Evolutionary conservation across 2,329 filamentous ascomycete genomes (phyloP).

Genomic region (Aspergillus japonicus): DNA sequence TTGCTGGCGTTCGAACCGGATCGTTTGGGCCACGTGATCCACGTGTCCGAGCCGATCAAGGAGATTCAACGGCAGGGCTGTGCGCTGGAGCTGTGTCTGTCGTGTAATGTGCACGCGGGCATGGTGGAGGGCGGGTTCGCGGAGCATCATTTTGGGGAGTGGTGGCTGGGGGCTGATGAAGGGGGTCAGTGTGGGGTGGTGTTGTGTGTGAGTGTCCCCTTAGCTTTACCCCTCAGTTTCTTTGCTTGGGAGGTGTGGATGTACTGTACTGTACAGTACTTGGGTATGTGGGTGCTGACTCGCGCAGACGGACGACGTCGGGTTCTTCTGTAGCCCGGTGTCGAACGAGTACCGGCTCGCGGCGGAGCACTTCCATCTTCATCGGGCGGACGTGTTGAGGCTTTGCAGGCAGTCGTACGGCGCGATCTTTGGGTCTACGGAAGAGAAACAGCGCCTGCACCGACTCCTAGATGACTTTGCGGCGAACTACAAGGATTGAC

Average conservation of each 20-base stretch:
- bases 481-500: slow-evolving; percentile 9
- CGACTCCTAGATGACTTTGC: slow-evolving; percentile 25
- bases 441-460: slow-evolving; percentile 51
- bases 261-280: no score
- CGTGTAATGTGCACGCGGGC: slow-evolving; percentile 75
- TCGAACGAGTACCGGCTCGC: slow-evolving; percentile 77
- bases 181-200: slow-evolving; percentile 54
- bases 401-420: slow-evolving; percentile 63
- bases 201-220: slow-evolving; percentile 60
- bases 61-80: slow-evolving; percentile 57
- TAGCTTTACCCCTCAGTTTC: background rate
- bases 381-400: slow-evolving; percentile 47
- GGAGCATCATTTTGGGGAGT: slow-evolving; percentile 76
- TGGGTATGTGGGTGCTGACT: slow-evolving; percentile 16
- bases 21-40: slow-evolving; percentile 75
- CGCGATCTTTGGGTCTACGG: slow-evolving; percentile 64
- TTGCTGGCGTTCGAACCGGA: slow-evolving; percentile 66
- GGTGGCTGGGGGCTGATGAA: slow-evolving; percentile 54
- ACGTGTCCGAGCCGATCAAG: slow-evolving; percentile 63
- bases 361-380: slow-evolving; percentile 66
- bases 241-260: no score
- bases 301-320: slow-evolving; percentile 74
- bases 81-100: slow-evolving; percentile 74
- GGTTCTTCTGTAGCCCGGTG: slow-evolving; percentile 72
- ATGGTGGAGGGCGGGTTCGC: slow-evolving; percentile 65